Evolutionary conservation across 139 green algal species (phyloP).

Genomic region (Micromonas pusilla): DNA sequence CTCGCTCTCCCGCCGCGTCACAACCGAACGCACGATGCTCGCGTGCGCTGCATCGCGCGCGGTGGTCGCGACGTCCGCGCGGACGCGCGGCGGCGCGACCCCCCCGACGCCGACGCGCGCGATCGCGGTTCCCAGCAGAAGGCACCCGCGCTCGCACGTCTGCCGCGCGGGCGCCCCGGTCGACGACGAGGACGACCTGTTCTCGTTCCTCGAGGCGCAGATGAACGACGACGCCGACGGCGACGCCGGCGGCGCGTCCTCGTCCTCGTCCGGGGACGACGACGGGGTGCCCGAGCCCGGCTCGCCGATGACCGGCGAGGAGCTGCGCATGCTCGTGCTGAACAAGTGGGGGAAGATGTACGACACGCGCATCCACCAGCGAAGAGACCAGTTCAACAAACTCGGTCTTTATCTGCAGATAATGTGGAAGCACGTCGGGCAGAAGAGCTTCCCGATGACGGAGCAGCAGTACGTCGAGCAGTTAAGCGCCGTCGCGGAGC

Average conservation of each 20-base stretch:
- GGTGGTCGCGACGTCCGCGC: too few relatives aligned
- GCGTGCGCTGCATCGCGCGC: too few relatives aligned
- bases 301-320: slow-evolving; percentile 17
- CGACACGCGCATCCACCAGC: slow-evolving; percentile 29
- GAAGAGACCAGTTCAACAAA: slow-evolving; percentile 25
- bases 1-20: too few relatives aligned
- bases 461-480: slow-evolving; percentile 37
- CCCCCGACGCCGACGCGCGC: too few relatives aligned
- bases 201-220: background rate
- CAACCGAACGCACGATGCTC: too few relatives aligned
- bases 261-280: background rate
- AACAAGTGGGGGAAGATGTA: slow-evolving; percentile 29
- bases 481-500: slow-evolving; percentile 30
- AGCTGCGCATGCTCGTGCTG: slow-evolving; percentile 23
- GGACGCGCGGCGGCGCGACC: too few relatives aligned
- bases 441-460: slow-evolving; percentile 35
- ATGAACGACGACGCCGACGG: background rate
- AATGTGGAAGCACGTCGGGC: slow-evolving; percentile 40
- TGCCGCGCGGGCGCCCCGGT: slow-evolving; percentile 1
- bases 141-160: too few relatives aligned
- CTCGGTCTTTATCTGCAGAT: slow-evolving; percentile 34
- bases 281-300: background rate
- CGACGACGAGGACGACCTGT: slow-evolving; percentile 22
- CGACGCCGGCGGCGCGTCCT: background rate
- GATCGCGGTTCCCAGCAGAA: too few relatives aligned